Conservation (phyloP, 2,329 filamentous ascomycete species). For the Phoma sp. region DNA sequence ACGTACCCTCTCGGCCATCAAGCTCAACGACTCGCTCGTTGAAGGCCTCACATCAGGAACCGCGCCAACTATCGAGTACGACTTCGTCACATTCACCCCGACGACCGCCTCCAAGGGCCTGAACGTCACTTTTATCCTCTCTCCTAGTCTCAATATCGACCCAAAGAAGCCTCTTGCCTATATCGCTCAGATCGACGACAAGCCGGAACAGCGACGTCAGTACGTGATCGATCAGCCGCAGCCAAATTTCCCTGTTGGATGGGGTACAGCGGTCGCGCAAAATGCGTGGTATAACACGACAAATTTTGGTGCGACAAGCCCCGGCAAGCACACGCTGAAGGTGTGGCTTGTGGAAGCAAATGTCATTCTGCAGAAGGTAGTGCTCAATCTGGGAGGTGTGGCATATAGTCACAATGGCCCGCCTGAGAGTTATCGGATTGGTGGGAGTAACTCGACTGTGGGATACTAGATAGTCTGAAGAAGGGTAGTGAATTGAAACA, state of each 20-base stretch:
- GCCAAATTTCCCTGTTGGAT: constrained; percentile 55
- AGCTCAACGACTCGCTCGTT: constrained; percentile 36
- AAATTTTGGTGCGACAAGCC: constrained; percentile 37
- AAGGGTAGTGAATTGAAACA: background rate
- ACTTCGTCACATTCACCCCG: constrained; percentile 46
- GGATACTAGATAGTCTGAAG: background rate
- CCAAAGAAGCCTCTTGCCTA: constrained; percentile 59
- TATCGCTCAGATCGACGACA: constrained; percentile 57
- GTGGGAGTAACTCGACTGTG: constrained; percentile 16
- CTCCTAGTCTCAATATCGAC: constrained; percentile 58
- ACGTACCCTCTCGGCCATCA: constrained; percentile 46
- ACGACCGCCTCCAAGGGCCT: constrained; percentile 40
- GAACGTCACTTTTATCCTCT: constrained; percentile 52
- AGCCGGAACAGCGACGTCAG: constrained; percentile 47
- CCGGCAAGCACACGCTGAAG: constrained; percentile 53
- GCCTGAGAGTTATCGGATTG: constrained; percentile 48
- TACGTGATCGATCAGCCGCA: constrained; percentile 52
- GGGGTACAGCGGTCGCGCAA: constrained; percentile 58
- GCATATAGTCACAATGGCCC: constrained; percentile 44
- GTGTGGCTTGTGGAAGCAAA: constrained; percentile 56
- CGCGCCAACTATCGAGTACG: constrained; percentile 46
- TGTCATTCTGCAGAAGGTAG: constrained; percentile 47
- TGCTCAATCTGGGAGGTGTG: constrained; percentile 46
- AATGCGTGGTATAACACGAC: constrained; percentile 58
- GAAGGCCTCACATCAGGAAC: constrained; percentile 36